These are phyloP conservation scores for Pyrrhoderma lamaoense DNA, from an alignment of 1,284 basidiomycete species.

Conservation along the genomic window DNA sequence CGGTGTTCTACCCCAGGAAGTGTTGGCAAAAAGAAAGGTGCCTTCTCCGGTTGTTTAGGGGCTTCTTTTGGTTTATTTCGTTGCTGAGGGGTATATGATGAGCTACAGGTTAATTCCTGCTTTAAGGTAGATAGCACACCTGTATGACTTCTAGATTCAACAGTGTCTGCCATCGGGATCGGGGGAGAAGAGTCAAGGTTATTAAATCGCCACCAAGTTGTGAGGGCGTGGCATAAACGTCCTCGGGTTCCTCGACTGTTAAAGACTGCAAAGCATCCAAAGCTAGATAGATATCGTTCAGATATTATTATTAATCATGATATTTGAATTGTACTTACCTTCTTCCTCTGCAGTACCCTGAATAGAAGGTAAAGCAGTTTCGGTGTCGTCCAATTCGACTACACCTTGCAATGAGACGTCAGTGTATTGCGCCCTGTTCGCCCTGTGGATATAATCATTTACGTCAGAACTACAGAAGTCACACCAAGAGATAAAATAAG, in stretches of 20 bases:
- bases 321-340: conserved; percentile 32
- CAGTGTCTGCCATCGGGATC: conserved; percentile 93
- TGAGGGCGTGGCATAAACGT: conserved; percentile 78
- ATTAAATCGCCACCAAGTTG: conserved; percentile 82
- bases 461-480: neutral
- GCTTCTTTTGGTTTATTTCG: conserved; percentile 96
- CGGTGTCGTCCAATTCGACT: conserved; percentile 55
- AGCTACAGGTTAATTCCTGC: neutral
- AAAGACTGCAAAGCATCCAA: conserved; percentile 53
- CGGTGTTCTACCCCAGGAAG: conserved; percentile 77
- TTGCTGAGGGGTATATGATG: conserved; percentile 40
- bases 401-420: conserved; percentile 81
- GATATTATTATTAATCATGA: conserved; percentile 12
- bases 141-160: conserved; percentile 95
- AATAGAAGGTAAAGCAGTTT: conserved; percentile 74
- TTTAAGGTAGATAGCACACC: conserved; percentile 33
- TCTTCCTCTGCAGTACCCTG: conserved; percentile 74
- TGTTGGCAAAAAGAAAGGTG: conserved; percentile 96
- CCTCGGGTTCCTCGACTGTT: conserved; percentile 50
- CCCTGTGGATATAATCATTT: conserved; percentile 41
- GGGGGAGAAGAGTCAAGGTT: conserved; percentile 87
- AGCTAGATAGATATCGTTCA: conserved; percentile 33
- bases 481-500: conserved; percentile 2
- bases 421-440: conserved; percentile 90
- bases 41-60: conserved; percentile 90